These are phyloP conservation scores for Claviceps sp. DNA, from an alignment of 2,329 filamentous ascomycete genomes.

Conservation along the genomic window DNA sequence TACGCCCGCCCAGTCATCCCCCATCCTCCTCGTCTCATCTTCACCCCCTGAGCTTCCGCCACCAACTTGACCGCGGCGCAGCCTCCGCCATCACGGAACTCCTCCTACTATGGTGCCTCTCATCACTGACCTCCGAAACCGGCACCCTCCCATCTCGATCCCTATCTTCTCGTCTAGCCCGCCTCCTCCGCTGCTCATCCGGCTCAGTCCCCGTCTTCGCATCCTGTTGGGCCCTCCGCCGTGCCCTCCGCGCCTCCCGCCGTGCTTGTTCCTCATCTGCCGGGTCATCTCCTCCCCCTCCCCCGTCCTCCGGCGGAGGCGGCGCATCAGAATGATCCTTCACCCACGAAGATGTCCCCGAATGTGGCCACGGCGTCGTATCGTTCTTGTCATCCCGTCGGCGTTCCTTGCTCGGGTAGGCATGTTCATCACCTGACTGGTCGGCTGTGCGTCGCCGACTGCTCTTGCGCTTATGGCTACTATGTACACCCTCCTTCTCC, in stretches of 20 bases:
- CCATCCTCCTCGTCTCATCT: too few relatives aligned
- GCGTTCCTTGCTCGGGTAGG: conserved; percentile 27
- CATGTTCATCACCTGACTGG: conserved; percentile 30
- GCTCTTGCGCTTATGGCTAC: conserved; percentile 15
- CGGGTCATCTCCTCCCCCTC: conserved; percentile 8
- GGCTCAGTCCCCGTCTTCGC: conserved; percentile 28
- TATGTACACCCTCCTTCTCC: conserved; percentile 26
- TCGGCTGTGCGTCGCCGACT: conserved; percentile 27
- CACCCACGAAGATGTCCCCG: conserved; percentile 52
- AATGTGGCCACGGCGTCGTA: conserved; percentile 43
- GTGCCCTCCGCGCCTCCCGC: conserved; percentile 33
- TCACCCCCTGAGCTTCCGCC: conserved; percentile 40
- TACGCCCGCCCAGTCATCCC: too few relatives aligned
- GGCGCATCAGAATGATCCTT: conserved; percentile 51
- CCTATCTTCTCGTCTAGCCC: conserved; percentile 30
- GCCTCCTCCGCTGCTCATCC: conserved; percentile 30
- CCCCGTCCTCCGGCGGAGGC: conserved; percentile 35
- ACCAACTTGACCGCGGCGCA: conserved; percentile 43
- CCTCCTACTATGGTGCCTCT: conserved; percentile 28
- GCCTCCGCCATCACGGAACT: conserved; percentile 29
- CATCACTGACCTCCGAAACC: conserved; percentile 30
- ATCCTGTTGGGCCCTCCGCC: conserved; percentile 29
- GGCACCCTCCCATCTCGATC: conserved; percentile 14
- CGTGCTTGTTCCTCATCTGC: conserved; percentile 35
- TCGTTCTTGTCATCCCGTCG: conserved; percentile 21